A percentile compares a stretch with the other conserved stretches of the same genome.
These are phyloP conservation scores for Solanum peruvianum DNA, from an alignment of 257 asterid species.

Conservation along the genomic window DNA sequence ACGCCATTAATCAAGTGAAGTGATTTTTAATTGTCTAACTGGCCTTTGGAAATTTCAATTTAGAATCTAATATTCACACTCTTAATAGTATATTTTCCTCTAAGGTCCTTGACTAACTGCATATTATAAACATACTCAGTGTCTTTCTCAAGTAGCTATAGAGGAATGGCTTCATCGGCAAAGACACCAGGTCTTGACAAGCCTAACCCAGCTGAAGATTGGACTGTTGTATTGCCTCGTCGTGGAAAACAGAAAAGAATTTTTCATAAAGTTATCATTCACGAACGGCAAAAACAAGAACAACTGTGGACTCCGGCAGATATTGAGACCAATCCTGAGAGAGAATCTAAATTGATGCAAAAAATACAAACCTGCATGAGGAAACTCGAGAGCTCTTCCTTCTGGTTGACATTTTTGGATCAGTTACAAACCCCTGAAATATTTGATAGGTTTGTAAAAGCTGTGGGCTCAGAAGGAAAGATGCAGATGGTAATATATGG, in stretches of 20 bases:
- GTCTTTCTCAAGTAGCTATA: background rate
- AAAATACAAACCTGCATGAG: slow-evolving; percentile 39
- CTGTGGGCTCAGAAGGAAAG: slow-evolving; percentile 40
- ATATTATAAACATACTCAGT: background rate
- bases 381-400: slow-evolving; percentile 40
- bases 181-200: slow-evolving; percentile 8
- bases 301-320: slow-evolving; percentile 54
- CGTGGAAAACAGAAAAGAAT: slow-evolving; percentile 37
- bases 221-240: slow-evolving; percentile 70
- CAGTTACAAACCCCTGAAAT: slow-evolving; percentile 39
- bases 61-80: background rate
- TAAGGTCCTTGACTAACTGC: background rate
- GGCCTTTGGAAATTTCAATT: background rate
- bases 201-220: slow-evolving; percentile 29
- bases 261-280: slow-evolving; percentile 7
- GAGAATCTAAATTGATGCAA: slow-evolving; percentile 47
- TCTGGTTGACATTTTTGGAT: slow-evolving; percentile 24
- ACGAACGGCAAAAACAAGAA: slow-evolving; percentile 21
- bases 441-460: slow-evolving; percentile 21
- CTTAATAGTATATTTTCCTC: background rate
- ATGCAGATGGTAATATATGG: slow-evolving; percentile 81
- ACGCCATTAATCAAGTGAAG: background rate
- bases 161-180: slow-evolving; percentile 33
- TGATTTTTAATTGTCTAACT: background rate
- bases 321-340: slow-evolving; percentile 31